Evolutionary conservation across 2,329 filamentous ascomycete species (phyloP), one percentile per base, ranked within the genome.

Genomic region (Diaporthe sp.): DNA sequence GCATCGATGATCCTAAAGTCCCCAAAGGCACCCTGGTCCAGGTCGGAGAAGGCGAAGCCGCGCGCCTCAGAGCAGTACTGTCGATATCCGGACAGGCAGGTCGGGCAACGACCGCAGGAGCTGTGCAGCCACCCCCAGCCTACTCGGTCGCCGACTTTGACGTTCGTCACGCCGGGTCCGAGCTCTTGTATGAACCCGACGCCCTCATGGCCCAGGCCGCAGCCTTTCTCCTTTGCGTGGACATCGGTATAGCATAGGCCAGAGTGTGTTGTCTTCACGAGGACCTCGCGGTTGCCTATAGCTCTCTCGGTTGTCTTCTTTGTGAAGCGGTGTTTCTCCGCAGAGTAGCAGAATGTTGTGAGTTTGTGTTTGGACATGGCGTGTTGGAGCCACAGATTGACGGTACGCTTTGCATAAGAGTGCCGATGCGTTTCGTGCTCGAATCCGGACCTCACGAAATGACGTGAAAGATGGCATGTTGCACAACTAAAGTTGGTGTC

Each of bases 201-300:
- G 51, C 84, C 82, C 78, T 86, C 84, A 72, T 86, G 84, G 6
- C 84, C 84, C 1, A 86, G 78, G 1, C 77, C 79, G 31, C 78
- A 79, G 9, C 74, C 77, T 44, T 75, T 76, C 1, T 31, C 37
- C 51, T 76, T 77, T 34, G 74, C 83, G 75, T 86, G 84, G 3
- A 84, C 77, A 69, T 87, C 89, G 10, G 91, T 92, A 73, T 88
- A 89, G 81, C 91, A 93, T 62, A 92, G 85, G 28, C 91, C 90
- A 4, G 89, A 91, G 76, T 90, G 89, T 25, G 89, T 92, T 74
- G 92, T 84, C 69, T 86, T 86, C 80, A 92, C 79, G 31, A 90
- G 85, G 73, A 92, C 89, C 76, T 91, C 83, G 28, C 68, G 73
- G 39, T 55, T 42, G n/a, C 70, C 73, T 1, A 77, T 15, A 9